Evolutionary conservation across 208 protist species (phyloP).

Genomic region (Entamoeba histolytica): DNA sequence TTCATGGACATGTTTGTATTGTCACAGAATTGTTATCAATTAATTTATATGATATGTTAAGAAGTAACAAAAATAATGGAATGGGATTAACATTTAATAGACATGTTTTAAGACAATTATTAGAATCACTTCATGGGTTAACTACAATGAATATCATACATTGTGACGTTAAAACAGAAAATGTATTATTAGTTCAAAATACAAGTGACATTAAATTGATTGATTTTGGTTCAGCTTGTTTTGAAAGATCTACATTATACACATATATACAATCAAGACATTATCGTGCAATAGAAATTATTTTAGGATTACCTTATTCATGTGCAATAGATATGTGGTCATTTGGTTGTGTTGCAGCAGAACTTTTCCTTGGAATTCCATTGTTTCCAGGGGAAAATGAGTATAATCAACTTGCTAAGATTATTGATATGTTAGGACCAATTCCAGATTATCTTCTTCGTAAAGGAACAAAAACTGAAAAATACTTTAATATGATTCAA

Average conservation of each 20-base stretch:
- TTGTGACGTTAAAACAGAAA: constrained; percentile 50
- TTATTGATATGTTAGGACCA: constrained; percentile 33
- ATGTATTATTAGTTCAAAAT: constrained; percentile 40
- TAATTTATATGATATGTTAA: constrained; percentile 61
- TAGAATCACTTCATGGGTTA: constrained; percentile 13
- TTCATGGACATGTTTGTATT: not conserved
- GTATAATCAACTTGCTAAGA: constrained; percentile 37
- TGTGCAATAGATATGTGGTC: constrained; percentile 43
- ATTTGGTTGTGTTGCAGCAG: constrained; percentile 42
- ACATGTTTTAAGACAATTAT: constrained; percentile 28
- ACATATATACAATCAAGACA: constrained; percentile 72
- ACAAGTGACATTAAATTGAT: not conserved
- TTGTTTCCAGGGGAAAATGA: constrained; percentile 40
- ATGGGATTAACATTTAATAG: constrained; percentile 35
- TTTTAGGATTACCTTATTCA: constrained; percentile 31
- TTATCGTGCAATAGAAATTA: constrained; percentile 71
- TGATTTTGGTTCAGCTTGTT: constrained; percentile 28
- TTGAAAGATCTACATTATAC: constrained; percentile 50
- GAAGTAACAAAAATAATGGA: constrained; percentile 45
- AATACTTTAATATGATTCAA: not conserved
- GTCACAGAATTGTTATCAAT: not conserved
- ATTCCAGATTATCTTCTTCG: not conserved
- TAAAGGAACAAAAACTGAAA: not conserved
- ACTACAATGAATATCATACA: constrained; percentile 29
- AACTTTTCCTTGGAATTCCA: constrained; percentile 43